Evolutionary conservation across 306 rosid genomes (phyloP).

Genomic region (Rubus parviflorus): DNA sequence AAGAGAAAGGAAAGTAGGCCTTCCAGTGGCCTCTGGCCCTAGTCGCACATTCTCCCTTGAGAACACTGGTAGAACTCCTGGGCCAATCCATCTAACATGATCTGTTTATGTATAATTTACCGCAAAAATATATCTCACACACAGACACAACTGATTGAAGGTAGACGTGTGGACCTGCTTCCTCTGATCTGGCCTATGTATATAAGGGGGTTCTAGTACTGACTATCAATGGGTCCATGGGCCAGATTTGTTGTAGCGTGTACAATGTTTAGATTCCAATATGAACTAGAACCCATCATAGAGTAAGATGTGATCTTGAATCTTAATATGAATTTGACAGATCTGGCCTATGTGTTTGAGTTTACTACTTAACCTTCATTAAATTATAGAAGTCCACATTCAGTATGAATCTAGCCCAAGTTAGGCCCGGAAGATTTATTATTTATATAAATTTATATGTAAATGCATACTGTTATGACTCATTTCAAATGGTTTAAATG

Average conservation of each 20-base stretch:
- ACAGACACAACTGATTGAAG: background rate
- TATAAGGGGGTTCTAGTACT: no score
- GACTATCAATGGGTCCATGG: no score
- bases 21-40: background rate
- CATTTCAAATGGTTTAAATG: background rate
- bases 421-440: background rate
- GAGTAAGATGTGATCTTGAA: no score
- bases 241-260: no score
- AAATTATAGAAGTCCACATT: background rate
- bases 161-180: no score
- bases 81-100: background rate
- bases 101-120: background rate
- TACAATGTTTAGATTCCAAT: no score
- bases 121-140: background rate
- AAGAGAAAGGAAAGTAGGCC: background rate
- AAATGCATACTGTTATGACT: background rate
- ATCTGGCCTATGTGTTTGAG: background rate
- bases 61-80: background rate
- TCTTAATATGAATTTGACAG: no score
- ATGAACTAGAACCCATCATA: no score
- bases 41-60: background rate
- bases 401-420: background rate
- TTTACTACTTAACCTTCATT: background rate
- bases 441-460: background rate
- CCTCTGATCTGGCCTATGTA: no score